Evolutionary conservation across 345 rosid species (phyloP), one percentile per base, ranked within the genome.

Genomic region (Limnanthes douglasii): DNA sequence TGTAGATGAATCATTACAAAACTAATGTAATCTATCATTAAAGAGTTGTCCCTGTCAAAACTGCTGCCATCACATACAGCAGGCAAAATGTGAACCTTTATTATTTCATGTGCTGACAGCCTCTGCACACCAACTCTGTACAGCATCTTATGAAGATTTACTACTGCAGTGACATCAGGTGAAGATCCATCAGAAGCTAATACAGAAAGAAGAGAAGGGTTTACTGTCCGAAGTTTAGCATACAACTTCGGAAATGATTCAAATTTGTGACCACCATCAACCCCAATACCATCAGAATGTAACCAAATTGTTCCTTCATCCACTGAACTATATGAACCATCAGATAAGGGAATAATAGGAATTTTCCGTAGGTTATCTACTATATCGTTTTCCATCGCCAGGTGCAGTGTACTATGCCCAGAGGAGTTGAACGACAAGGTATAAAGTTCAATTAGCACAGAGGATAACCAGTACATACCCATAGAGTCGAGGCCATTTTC

Each of bases 81-180:
- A 30, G 85, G 93, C 68, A 88, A 53, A 61, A 88, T 49, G 37
- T 79, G 86, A 50, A 76, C 51, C 66, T 53, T 83, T 29, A 73
- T 46, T 49, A 88, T 79, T 49, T 83, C 97, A 73, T 88, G 97
- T 10, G 90, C 68, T 51, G 97, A 75, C 40, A 88, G 61, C 56
- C 61, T 70, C 44, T 74, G 93, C 31, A 76, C 70, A 25, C 97
- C 97, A 41, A 73, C 50, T 51, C 40, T 64, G 43, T 48, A 69
- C 45, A 88, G 86, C 74, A 83, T 71, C 53, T 61, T 51, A 20
- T 55, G 51, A 16, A 60, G 54, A 56, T 73, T 75, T 36, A 72
- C 72, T 10, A 22, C 62, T 17, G 32, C 29, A 34, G 51, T 27
- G 17, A 43, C 34, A 22, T 59, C 65, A 54, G 46, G 30, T 21